Base-by-base conservation (phyloP, 2,329 filamentous ascomycete genomes). In the Alternaria sp. region DNA sequence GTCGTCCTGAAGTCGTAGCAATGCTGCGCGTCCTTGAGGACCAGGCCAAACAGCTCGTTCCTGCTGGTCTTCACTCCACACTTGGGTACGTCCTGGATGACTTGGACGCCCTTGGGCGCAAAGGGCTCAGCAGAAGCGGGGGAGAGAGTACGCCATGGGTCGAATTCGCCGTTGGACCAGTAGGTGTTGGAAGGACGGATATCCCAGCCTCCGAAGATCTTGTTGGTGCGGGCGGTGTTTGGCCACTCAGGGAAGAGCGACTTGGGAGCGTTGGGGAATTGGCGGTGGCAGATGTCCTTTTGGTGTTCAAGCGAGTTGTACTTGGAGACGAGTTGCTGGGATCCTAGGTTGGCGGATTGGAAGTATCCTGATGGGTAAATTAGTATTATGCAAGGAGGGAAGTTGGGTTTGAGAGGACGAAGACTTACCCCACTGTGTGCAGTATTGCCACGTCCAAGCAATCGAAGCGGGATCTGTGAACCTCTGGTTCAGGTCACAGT, bases 391-490 rank as follows among this genome's bases (percentile, higher is more conserved):
- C 44, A 30, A 41, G 20, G 41, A 30, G 11, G 20, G 46, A 6
- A 6, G 25, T 41, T 18, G 37, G 15, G 14, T 9, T n/a, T 37
- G 37, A 5, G 28, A 30, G 23, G 10, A 26, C 11, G 7, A 14
- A 6, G 18, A 69, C 73, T 65, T 64, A 77, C 77, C 85, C 82
- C 82, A 86, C 70, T 87, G 80, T 3, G 82, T 84, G 72, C 85
- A 87, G 69, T 83, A 84, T 68, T 87, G 84, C 83, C 84, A 86
- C 1, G 76, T 81, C 84, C 84, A 86, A 54, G 75, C 73, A 63
- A 86, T 83, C 2, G 62, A 68, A 8, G 77, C 66, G 0, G 83
- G 78, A 7, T 82, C 78, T 2, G 70, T 69, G 46, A 78, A 73
- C 5, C 63, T 65, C 18, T 73, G 66, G 30, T 81, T 74, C 28